phyloP scores from a whole-genome alignment of 345 rosid genomes.

The Erodium maritimum region DNA sequence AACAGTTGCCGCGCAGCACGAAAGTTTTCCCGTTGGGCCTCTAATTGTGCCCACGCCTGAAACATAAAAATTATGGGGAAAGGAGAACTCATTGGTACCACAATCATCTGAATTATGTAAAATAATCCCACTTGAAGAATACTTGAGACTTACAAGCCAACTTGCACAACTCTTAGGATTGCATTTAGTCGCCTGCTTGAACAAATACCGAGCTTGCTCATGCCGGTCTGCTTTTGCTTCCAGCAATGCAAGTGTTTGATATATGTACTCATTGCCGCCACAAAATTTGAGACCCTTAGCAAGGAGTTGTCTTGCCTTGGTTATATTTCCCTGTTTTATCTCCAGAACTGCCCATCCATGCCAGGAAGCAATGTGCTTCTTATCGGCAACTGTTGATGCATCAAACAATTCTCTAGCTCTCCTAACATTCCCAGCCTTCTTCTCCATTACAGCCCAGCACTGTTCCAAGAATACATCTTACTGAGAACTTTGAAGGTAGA shows the following conservation, averaged over 20 bases:
- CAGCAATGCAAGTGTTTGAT: conserved; percentile 76
- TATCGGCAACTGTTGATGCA: conserved; percentile 94
- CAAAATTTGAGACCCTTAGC: conserved; percentile 77
- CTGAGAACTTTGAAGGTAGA: conserved; percentile 8
- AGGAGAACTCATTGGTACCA: neutral
- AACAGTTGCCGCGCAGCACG: conserved; percentile 64
- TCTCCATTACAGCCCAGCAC: conserved; percentile 98
- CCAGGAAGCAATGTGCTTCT: conserved; percentile 87
- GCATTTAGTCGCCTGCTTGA: conserved; percentile 78
- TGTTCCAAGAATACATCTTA: conserved; percentile 23
- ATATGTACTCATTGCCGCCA: conserved; percentile 86
- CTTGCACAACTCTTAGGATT: conserved; percentile 93
- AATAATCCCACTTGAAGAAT: neutral
- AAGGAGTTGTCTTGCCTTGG: conserved; percentile 86
- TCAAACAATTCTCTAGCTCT: conserved; percentile 87
- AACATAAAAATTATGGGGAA: neutral
- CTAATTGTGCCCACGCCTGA: conserved; percentile 95
- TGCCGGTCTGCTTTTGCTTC: conserved; percentile 69
- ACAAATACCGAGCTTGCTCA: conserved; percentile 72
- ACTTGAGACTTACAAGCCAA: conserved; percentile 75
- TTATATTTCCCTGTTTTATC: conserved; percentile 78
- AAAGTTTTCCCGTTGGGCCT: conserved; percentile 71
- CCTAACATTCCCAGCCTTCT: conserved; percentile 65
- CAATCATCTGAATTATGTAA: neutral
- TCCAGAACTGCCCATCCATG: conserved; percentile 98